phyloP scores from a whole-genome alignment of 306 rosid species.

The Vicia villosa region DNA sequence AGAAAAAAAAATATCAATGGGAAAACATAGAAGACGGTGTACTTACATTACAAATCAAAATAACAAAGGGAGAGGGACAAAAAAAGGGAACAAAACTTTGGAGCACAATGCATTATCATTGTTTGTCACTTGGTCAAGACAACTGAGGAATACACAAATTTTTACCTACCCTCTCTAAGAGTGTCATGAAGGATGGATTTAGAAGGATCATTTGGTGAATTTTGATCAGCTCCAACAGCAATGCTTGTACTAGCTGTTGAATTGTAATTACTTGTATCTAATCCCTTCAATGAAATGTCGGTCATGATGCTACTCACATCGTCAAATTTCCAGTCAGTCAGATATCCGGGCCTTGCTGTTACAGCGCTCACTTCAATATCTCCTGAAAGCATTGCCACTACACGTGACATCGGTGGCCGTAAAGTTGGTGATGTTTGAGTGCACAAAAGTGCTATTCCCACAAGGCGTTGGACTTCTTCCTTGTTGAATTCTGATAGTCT shows the following conservation, averaged over 20 bases:
- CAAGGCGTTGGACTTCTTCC: slow-evolving; percentile 55
- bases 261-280: slow-evolving; percentile 32
- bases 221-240: slow-evolving; percentile 32
- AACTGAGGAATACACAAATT: not conserved
- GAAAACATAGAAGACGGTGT: too few species aligned
- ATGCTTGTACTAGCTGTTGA: slow-evolving; percentile 43
- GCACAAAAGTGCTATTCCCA: slow-evolving; percentile 59
- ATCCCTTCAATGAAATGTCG: slow-evolving; percentile 34
- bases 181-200: slow-evolving; percentile 33
- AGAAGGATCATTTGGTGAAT: slow-evolving; percentile 31
- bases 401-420: slow-evolving; percentile 74
- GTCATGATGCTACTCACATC: slow-evolving; percentile 39
- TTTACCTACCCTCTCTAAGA: slow-evolving; percentile 45
- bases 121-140: not conserved
- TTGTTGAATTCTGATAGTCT: slow-evolving; percentile 40
- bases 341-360: slow-evolving; percentile 64
- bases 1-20: too few species aligned
- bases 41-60: not conserved
- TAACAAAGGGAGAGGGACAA: not conserved
- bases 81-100: not conserved
- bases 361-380: slow-evolving; percentile 57
- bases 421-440: slow-evolving; percentile 62
- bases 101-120: not conserved
- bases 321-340: slow-evolving; percentile 68
- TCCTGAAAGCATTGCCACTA: slow-evolving; percentile 76